Evolutionary conservation across 2,329 filamentous ascomycete genomes (phyloP).

Genomic region (Aspergillus ustus): DNA sequence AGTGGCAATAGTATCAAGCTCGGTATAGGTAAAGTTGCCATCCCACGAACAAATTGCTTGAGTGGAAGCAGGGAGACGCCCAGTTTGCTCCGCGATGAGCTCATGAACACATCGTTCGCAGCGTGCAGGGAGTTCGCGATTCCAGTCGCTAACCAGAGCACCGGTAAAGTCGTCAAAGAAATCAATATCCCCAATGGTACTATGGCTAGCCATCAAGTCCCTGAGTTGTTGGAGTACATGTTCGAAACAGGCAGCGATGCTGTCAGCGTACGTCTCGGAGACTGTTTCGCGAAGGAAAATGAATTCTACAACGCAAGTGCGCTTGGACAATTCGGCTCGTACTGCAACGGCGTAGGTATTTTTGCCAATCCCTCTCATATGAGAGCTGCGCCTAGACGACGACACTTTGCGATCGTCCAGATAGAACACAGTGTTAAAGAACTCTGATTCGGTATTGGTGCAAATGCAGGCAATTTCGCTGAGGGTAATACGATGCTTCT

Average conservation of each 20-base stretch:
- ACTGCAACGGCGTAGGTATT: neutral
- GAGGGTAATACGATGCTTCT: neutral
- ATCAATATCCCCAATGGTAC: neutral
- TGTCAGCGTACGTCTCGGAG: neutral
- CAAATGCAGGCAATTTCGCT: neutral
- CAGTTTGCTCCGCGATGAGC: neutral
- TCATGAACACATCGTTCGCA: slow-evolving; percentile 4
- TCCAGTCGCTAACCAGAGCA: neutral
- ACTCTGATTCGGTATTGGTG: neutral
- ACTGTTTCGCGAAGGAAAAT: neutral
- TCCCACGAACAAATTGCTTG: neutral
- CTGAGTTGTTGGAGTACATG: neutral
- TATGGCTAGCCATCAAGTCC: neutral
- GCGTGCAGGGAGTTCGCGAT: neutral
- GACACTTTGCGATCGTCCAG: neutral
- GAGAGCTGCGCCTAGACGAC: neutral
- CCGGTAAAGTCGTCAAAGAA: slow-evolving; percentile 1
- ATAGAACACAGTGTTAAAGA: neutral
- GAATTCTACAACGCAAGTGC: neutral
- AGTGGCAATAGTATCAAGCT: neutral
- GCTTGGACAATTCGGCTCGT: neutral
- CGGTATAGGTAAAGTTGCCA: neutral
- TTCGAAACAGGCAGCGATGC: neutral
- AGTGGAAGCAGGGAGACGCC: neutral
- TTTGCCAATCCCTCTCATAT: slow-evolving; percentile 1